Conservation (phyloP, 495 filamentous ascomycete species). For the Darksidea phi region DNA sequence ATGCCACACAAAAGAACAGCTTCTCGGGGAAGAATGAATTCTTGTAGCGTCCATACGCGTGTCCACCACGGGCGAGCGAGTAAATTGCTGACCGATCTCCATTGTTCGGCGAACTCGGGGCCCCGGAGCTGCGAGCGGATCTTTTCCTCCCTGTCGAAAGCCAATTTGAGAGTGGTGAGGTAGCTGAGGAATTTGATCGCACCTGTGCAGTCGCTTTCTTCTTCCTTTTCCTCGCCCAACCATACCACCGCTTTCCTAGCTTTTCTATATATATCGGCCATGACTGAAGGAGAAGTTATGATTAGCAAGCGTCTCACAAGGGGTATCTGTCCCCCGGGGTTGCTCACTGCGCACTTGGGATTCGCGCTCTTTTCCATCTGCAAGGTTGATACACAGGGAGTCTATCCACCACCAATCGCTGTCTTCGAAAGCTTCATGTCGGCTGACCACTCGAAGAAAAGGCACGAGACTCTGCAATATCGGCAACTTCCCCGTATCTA, state of each 20-base stretch:
- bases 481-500: not conserved
- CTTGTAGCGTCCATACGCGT: constrained; percentile 18
- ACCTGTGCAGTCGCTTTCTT: constrained; percentile 12
- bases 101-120: not conserved
- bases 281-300: too few species aligned
- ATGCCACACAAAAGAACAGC: constrained; percentile 15
- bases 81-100: constrained; percentile 4
- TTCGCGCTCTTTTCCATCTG: constrained; percentile 3
- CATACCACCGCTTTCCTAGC: constrained; percentile 3
- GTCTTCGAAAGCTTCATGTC: not conserved
- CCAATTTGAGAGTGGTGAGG: not conserved
- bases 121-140: not conserved
- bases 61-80: constrained; percentile 14
- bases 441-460: constrained; percentile 1
- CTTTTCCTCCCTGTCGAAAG: not conserved
- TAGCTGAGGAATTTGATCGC: constrained; percentile 11
- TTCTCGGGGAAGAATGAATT: constrained; percentile 18
- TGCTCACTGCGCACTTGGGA: constrained; percentile 14
- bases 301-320: too few species aligned
- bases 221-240: constrained; percentile 17
- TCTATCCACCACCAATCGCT: constrained; percentile 27
- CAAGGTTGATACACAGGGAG: constrained; percentile 14
- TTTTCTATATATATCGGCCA: constrained; percentile 15
- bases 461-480: constrained; percentile 7
- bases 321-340: too few species aligned